A percentile compares a stretch with the other conserved stretches of the same genome.
Evolutionary conservation across 106 monocot species (phyloP).

Genomic region (Allium sativum): DNA sequence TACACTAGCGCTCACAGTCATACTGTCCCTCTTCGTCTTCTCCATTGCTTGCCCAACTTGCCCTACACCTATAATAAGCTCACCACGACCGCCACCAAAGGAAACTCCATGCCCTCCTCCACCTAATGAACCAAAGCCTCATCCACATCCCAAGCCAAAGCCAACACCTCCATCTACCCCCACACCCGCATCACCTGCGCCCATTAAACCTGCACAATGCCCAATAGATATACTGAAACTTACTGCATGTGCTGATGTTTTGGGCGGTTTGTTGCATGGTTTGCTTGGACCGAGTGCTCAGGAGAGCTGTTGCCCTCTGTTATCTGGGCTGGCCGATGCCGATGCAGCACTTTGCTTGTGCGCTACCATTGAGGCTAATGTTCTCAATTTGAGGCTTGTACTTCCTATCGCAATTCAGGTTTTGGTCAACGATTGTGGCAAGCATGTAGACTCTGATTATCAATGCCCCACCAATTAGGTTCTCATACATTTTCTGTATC

Average conservation of each 20-base stretch:
- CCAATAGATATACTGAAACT: conserved; percentile 26
- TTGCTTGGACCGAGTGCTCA: conserved; percentile 1
- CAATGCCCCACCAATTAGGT: conserved; percentile 10
- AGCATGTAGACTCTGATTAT: conserved; percentile 17
- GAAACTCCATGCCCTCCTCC: background rate
- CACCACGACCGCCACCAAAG: background rate
- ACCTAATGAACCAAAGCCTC: background rate
- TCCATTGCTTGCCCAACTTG: conserved; percentile 17
- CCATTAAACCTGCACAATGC: background rate
- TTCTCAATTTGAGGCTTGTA: conserved; percentile 8
- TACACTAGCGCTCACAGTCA: no score
- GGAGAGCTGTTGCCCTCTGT: conserved; percentile 19
- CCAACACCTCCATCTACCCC: background rate
- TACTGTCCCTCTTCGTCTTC: background rate
- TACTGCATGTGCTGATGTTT: conserved; percentile 17
- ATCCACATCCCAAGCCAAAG: conserved; percentile 3
- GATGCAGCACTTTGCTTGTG: conserved; percentile 33
- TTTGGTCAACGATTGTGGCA: conserved; percentile 20
- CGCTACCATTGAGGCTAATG: conserved; percentile 20
- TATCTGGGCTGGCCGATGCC: conserved; percentile 12
- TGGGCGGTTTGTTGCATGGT: conserved; percentile 13
- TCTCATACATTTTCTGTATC: no score
- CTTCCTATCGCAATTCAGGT: conserved; percentile 20
- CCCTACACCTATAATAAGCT: background rate
- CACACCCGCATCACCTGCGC: background rate